A percentile compares a stretch with the other conserved stretches of the same genome.
phyloP scores from a whole-genome alignment of 2,329 filamentous ascomycete genomes.

The Pseudocercospora pini-densiflorae region DNA sequence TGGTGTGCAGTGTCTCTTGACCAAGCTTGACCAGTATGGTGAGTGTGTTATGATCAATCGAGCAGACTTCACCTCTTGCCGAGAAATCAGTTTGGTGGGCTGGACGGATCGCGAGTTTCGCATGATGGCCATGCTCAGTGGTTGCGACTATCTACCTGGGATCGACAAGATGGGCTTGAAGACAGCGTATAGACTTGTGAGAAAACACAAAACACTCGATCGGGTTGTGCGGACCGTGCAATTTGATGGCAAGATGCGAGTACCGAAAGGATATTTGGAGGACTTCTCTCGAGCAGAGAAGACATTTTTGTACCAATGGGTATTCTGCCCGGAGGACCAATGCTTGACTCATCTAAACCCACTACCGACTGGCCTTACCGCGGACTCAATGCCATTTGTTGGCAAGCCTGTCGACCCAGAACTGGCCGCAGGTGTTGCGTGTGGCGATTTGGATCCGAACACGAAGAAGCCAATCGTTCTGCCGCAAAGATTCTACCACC shows the following conservation, averaged over 20 bases:
- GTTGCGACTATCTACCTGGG: conserved; percentile 91
- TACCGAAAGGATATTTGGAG: conserved; percentile 81
- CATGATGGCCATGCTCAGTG: conserved; percentile 93
- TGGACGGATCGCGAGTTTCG: conserved; percentile 93
- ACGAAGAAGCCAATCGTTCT: conserved; percentile 70
- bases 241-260: conserved; percentile 82
- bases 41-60: conserved; percentile 92
- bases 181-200: conserved; percentile 87
- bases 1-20: conserved; percentile 85
- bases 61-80: conserved; percentile 83
- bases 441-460: conserved; percentile 84
- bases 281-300: conserved; percentile 84
- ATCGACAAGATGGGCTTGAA: conserved; percentile 88
- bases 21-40: conserved; percentile 92
- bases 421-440: conserved; percentile 74
- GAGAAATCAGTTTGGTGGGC: conserved; percentile 84
- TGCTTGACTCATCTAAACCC: conserved; percentile 76
- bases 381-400: conserved; percentile 78
- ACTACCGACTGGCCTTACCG: conserved; percentile 64
- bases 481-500: conserved; percentile 37
- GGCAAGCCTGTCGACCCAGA: conserved; percentile 63
- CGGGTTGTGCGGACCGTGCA: conserved; percentile 80
- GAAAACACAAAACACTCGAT: conserved; percentile 88
- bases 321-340: conserved; percentile 78
- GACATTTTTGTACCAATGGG: conserved; percentile 93